phyloP scores from a whole-genome alignment of 2,329 filamentous ascomycete genomes.

The Shiraia sp. region DNA sequence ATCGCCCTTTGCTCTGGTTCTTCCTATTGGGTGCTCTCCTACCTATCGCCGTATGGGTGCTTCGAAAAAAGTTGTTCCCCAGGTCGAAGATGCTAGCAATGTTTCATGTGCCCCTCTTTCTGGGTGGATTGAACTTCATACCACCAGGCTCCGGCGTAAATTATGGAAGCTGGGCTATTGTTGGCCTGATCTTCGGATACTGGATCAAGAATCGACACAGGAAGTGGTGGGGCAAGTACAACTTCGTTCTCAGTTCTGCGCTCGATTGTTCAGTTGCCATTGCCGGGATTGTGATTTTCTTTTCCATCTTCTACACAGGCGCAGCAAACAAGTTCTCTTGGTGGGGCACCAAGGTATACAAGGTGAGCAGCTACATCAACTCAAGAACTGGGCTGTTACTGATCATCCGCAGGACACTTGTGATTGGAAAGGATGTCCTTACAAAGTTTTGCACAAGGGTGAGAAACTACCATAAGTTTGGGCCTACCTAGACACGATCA shows the following conservation, averaged over 20 bases:
- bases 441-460: too few species aligned
- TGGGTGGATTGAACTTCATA: background rate
- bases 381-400: too few species aligned
- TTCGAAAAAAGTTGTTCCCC: background rate
- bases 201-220: background rate
- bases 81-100: background rate
- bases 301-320: background rate
- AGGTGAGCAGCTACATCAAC: too few species aligned
- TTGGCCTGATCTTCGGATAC: background rate
- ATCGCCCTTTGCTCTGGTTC: constrained; percentile 63
- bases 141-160: background rate
- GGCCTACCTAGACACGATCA: too few species aligned
- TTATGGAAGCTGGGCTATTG: background rate
- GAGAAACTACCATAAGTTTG: too few species aligned
- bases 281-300: background rate
- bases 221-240: background rate
- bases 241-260: background rate
- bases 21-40: constrained; percentile 60
- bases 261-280: background rate
- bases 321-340: too few species aligned
- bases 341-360: too few species aligned
- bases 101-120: background rate
- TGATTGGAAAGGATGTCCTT: too few species aligned
- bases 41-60: constrained; percentile 44
- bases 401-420: too few species aligned